A percentile compares a stretch with the other conserved stretches of the same genome.
Conservation (phyloP, 1,284 basidiomycete genomes). For the Schizopora paradoxa region DNA sequence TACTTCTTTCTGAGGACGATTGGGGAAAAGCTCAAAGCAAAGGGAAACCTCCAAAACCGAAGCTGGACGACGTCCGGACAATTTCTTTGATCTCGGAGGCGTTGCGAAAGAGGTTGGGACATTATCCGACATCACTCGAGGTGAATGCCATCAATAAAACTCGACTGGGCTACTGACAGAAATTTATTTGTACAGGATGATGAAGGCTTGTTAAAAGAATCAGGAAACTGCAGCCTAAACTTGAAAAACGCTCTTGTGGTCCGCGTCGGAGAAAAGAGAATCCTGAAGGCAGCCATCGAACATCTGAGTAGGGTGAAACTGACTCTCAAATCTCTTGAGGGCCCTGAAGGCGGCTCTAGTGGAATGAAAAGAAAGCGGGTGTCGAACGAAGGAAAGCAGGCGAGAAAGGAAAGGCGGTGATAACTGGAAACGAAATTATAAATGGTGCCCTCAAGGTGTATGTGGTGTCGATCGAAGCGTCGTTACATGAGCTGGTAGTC, state of each 20-base stretch:
- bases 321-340: too few relatives aligned
- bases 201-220: slow-evolving; percentile 35
- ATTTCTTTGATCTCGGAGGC: slow-evolving; percentile 43
- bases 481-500: too few relatives aligned
- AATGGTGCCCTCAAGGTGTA: too few relatives aligned
- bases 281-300: slow-evolving; percentile 40
- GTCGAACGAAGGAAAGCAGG: too few relatives aligned
- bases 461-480: too few relatives aligned
- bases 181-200: slow-evolving; percentile 44
- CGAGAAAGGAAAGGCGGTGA: too few relatives aligned
- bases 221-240: too few relatives aligned
- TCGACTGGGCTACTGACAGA: slow-evolving; percentile 9
- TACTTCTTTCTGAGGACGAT: slow-evolving; percentile 54
- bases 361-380: too few relatives aligned
- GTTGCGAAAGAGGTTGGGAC: slow-evolving; percentile 43
- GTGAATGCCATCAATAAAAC: slow-evolving; percentile 33
- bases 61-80: slow-evolving; percentile 43
- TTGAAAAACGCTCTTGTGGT: slow-evolving; percentile 66
- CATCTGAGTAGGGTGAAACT: too few relatives aligned
- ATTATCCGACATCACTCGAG: slow-evolving; percentile 56
- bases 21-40: slow-evolving; percentile 64
- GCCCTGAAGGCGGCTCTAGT: too few relatives aligned
- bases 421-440: too few relatives aligned
- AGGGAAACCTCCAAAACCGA: slow-evolving; percentile 76
- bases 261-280: slow-evolving; percentile 75